Percentiles rank a stretch among this genome's conserved stretches.
Evolutionary conservation across 768 basidiomycete species (phyloP).

Genomic region (Tulasnella sp.): DNA sequence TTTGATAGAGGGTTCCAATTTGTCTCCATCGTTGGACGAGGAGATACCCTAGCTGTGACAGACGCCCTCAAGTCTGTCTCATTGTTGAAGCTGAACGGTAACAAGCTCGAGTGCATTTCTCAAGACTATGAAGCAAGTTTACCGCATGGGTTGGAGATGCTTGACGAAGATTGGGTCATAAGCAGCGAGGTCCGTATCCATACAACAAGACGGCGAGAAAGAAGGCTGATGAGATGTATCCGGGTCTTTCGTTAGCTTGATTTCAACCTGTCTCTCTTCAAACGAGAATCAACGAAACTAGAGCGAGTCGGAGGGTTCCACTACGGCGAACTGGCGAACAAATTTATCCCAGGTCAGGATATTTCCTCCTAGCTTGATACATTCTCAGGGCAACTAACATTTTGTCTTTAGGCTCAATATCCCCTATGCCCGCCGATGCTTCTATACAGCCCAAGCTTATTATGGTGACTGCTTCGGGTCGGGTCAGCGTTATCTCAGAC

Average conservation of each 20-base stretch:
- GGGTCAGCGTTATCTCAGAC: slow-evolving; percentile 73
- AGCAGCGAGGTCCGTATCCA: slow-evolving; percentile 69
- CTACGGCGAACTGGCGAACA: slow-evolving; percentile 75
- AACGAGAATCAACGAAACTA: slow-evolving; percentile 54
- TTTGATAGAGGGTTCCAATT: slow-evolving; percentile 89
- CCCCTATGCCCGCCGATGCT: slow-evolving; percentile 49
- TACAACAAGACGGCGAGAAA: background rate
- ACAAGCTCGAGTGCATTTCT: slow-evolving; percentile 58
- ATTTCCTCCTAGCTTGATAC: background rate
- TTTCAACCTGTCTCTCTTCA: slow-evolving; percentile 68
- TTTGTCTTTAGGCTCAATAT: slow-evolving; percentile 56
- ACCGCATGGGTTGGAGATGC: slow-evolving; percentile 67
- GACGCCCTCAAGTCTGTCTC: slow-evolving; percentile 83
- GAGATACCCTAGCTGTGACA: slow-evolving; percentile 64
- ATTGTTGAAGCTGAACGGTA: slow-evolving; percentile 56
- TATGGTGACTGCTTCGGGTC: slow-evolving; percentile 77
- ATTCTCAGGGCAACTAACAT: background rate
- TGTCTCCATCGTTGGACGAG: slow-evolving; percentile 62
- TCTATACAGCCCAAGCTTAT: slow-evolving; percentile 61
- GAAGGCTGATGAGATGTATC: background rate
- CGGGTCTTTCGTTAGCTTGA: slow-evolving; percentile 54
- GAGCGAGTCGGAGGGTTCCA: slow-evolving; percentile 73
- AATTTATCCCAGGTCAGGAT: slow-evolving; percentile 65
- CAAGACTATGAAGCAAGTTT: slow-evolving; percentile 77
- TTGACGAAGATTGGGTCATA: slow-evolving; percentile 60